Evolutionary conservation across 441 rosid species (phyloP), one percentile per base, ranked within the genome.

Genomic region (Macaranga tanarius): DNA sequence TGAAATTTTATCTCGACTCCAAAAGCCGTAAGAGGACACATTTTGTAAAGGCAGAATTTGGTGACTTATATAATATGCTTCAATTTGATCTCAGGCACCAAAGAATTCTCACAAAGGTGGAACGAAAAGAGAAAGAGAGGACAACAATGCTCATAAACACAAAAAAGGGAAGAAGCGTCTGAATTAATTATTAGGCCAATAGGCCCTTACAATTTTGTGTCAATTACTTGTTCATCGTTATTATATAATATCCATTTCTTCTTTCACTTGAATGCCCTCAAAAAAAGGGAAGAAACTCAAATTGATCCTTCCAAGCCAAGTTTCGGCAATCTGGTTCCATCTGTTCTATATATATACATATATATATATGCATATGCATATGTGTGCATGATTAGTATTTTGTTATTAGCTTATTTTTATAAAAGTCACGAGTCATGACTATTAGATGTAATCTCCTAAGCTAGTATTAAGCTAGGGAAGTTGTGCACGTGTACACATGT

Each of bases 91-190:
- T 56, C 84, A 84, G 87, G 82, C 59, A 15, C 67, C 76, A 11
- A 86, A 80, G 74, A 77, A 77, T 76, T 71, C 71, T 70, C 73
- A 26, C 62, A 83, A 77, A 70, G 88, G 77, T 56, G 74, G 78
- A 67, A 79, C 23, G 77, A 85, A 80, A 59, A 76, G 77, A 59
- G 80, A 77, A 45, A 71, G 77, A 70, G 66, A 73, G 34, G 77
- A 74, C 4, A 70, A 66, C 44, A 60, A 28, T 71, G 68, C 68
- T 31, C 75, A 31, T 10, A 79, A 74, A 61, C 69, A 71, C 28
- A 88, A 82, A 71, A 71, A 84, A 61, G 82, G 75, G 66, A 44
- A 88, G 72, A 65, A 63, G 77, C 15, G 5, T 16, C 0, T 75
- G 31, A 77, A 20, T 1, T 12, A 20, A 13, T 20, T 2, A 11